A percentile compares a stretch with the other conserved stretches of the same genome.
These are phyloP conservation scores for Fusarium fracticaudum DNA, from an alignment of 2,329 filamentous ascomycete species.

Conservation along the genomic window DNA sequence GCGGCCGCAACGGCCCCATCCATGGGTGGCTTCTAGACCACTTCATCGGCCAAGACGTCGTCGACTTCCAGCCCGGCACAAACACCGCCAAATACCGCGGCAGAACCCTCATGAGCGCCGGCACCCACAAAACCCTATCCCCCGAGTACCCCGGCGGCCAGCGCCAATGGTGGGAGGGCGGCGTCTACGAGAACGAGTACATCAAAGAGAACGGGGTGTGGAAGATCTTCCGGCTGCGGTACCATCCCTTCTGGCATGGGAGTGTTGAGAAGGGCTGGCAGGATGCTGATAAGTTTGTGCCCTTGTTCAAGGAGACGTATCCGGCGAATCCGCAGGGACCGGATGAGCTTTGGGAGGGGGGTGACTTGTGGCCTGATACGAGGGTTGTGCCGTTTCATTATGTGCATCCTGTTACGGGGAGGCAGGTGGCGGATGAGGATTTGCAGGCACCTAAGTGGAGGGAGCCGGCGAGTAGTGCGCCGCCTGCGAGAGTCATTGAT, in stretches of 20 bases:
- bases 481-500: background rate
- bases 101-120: background rate
- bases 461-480: background rate
- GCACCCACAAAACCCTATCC: background rate
- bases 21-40: background rate
- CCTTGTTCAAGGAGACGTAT: background rate
- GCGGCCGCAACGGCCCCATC: background rate
- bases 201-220: background rate
- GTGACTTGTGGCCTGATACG: background rate
- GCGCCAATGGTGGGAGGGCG: background rate
- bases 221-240: background rate
- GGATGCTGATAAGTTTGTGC: background rate
- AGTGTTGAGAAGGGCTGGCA: background rate
- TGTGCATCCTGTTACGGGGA: background rate
- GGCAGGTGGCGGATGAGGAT: background rate
- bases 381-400: background rate
- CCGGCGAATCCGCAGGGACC: background rate
- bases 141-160: background rate
- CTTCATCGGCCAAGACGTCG: background rate
- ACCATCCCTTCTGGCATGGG: background rate
- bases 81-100: background rate
- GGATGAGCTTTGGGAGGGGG: background rate
- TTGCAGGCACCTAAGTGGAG: background rate
- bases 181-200: background rate
- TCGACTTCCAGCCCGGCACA: background rate